Evolutionary conservation across 805 yeast species (phyloP).

Genomic region (Ogataea saltuana): DNA sequence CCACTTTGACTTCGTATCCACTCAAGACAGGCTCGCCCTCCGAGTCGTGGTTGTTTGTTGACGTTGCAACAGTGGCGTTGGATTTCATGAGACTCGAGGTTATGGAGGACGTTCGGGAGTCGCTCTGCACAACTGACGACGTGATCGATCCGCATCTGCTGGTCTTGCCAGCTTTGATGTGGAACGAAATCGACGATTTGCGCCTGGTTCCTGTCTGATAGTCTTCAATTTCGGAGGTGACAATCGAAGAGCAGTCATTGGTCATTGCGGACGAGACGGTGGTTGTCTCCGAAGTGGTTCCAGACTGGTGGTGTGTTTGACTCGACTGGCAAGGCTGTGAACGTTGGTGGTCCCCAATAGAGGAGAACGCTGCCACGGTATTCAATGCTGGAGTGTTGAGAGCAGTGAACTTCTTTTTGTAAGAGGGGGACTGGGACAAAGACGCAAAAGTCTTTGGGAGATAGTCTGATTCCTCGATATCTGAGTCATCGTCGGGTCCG

Average conservation of each 20-base stretch:
- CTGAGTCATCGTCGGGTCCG: constrained; percentile 26
- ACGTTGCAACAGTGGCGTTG: constrained; percentile 14
- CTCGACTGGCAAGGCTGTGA: too few species aligned
- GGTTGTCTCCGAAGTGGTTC: constrained; percentile 12
- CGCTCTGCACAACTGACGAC: constrained; percentile 17
- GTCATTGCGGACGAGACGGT: constrained; percentile 11
- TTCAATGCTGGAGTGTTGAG: constrained; percentile 2
- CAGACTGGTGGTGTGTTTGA: constrained; percentile 14
- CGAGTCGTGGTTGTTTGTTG: constrained; percentile 10
- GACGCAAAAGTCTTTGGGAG: constrained; percentile 15
- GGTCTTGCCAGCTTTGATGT: constrained; percentile 18
- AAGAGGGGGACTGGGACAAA: constrained; percentile 20
- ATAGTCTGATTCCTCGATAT: constrained; percentile 16
- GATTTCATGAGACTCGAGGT: constrained; percentile 11
- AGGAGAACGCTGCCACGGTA: too few species aligned
- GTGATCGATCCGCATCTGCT: constrained; percentile 28
- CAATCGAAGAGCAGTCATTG: constrained; percentile 21
- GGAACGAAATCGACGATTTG: constrained; percentile 33
- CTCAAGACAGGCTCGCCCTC: constrained; percentile 5
- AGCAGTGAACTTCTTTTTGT: constrained; percentile 8
- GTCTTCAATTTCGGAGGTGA: constrained; percentile 29
- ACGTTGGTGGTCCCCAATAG: constrained; percentile 2
- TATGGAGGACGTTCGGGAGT: constrained; percentile 16
- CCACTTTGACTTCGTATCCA: constrained; percentile 4
- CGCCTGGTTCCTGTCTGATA: constrained; percentile 25